Percentiles rank a stretch among this genome's conserved stretches.
These are phyloP conservation scores for Sanguinoderma infundibulare DNA, from an alignment of 1,284 basidiomycete species.

Conservation along the genomic window DNA sequence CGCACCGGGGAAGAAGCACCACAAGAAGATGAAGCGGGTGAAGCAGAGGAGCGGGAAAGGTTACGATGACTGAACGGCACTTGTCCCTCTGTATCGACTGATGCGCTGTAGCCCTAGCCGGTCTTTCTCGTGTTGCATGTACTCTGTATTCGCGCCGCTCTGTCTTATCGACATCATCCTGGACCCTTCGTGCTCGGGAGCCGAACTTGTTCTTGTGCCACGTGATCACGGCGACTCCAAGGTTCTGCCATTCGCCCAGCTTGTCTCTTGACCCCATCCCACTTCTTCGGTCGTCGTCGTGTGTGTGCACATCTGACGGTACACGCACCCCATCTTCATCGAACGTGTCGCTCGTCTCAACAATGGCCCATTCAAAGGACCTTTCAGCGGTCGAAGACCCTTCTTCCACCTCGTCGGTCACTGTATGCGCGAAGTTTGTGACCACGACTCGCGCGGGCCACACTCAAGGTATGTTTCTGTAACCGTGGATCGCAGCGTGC, in stretches of 20 bases:
- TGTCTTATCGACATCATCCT: neutral
- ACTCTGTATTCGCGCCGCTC: neutral
- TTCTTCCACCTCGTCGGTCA: slow-evolving; percentile 13
- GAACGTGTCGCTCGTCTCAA: neutral
- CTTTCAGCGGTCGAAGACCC: neutral
- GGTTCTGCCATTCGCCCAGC: neutral
- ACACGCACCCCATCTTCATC: neutral
- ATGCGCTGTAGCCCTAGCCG: slow-evolving; percentile 18
- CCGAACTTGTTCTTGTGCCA: neutral
- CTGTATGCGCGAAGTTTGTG: slow-evolving; percentile 70
- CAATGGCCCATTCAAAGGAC: neutral
- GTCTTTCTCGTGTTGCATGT: slow-evolving; percentile 1
- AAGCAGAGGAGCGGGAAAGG: slow-evolving; percentile 92
- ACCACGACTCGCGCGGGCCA: slow-evolving; percentile 56
- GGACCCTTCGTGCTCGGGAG: neutral
- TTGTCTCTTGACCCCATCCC: neutral
- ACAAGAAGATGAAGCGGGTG: slow-evolving; percentile 83
- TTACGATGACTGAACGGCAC: slow-evolving; percentile 62
- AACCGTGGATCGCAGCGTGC: neutral
- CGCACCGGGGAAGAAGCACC: slow-evolving; percentile 78
- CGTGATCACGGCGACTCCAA: neutral
- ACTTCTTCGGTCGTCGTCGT: neutral
- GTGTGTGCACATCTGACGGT: neutral
- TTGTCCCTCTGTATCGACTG: slow-evolving; percentile 3
- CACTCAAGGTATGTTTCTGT: slow-evolving; percentile 55